A percentile compares a stretch with the other conserved stretches of the same genome.
These are phyloP conservation scores for Perilla frutescens DNA, from an alignment of 257 asterid species.

Conservation along the genomic window DNA sequence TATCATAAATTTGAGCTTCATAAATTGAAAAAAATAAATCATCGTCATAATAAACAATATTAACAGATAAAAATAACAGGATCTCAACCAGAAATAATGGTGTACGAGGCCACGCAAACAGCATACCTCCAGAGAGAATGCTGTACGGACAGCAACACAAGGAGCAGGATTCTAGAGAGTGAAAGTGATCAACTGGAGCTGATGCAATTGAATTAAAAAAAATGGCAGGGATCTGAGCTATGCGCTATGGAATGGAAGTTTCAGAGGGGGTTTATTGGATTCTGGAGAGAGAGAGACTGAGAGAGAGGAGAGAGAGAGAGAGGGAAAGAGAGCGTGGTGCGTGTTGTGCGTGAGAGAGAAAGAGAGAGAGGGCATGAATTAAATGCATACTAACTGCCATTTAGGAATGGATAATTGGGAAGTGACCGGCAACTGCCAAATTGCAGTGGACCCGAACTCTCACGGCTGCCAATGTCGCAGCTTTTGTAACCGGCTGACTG, in stretches of 20 bases:
- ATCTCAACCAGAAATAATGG: slow-evolving; percentile 16
- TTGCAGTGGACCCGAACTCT: slow-evolving; percentile 47
- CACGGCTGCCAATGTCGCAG: neutral
- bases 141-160: slow-evolving; percentile 23
- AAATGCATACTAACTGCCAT: slow-evolving; percentile 69
- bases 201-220: slow-evolving; percentile 16
- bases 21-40: neutral
- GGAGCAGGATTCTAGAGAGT: slow-evolving; percentile 33
- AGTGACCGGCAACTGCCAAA: slow-evolving; percentile 48
- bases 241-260: slow-evolving; percentile 15
- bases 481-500: slow-evolving; percentile 40
- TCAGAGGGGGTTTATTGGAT: slow-evolving; percentile 26
- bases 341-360: slow-evolving; percentile 38
- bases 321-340: slow-evolving; percentile 29
- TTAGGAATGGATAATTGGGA: slow-evolving; percentile 40
- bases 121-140: slow-evolving; percentile 35
- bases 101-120: slow-evolving; percentile 1
- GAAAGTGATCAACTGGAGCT: slow-evolving; percentile 21
- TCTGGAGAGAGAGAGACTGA: slow-evolving; percentile 37
- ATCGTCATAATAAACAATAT: neutral
- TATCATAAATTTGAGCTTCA: neutral
- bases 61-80: neutral
- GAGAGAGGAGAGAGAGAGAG: slow-evolving; percentile 28
- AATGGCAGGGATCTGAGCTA: slow-evolving; percentile 44
- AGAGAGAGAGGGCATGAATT: slow-evolving; percentile 38